phyloP scores from a whole-genome alignment of 148 eudicot genomes.

The Polygonum aviculare region DNA sequence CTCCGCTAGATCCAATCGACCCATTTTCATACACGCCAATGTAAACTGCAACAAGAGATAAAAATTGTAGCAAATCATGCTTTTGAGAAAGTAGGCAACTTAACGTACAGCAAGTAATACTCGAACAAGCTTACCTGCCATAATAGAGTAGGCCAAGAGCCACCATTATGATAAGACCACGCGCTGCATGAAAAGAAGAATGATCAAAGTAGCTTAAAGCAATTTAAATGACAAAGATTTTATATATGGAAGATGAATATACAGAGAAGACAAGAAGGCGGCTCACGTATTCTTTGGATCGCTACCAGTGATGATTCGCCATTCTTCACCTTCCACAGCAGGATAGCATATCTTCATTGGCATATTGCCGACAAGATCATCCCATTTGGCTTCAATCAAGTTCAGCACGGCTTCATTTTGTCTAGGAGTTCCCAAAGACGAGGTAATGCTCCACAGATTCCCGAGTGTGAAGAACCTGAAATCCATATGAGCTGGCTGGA shows the following conservation, averaged over 20 bases:
- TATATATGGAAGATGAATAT: background rate
- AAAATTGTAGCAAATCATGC: background rate
- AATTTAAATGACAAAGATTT: background rate
- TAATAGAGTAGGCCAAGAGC: slow-evolving; percentile 12
- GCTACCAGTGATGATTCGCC: slow-evolving; percentile 66
- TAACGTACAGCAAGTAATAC: background rate
- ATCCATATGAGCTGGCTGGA: slow-evolving; percentile 91
- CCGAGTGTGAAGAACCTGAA: slow-evolving; percentile 78
- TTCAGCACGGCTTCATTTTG: slow-evolving; percentile 42
- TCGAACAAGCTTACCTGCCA: slow-evolving; percentile 12
- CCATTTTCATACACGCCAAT: slow-evolving; percentile 93
- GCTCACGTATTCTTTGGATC: slow-evolving; percentile 73
- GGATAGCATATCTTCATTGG: slow-evolving; percentile 73
- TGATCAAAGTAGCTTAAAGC: background rate
- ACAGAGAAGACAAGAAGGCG: background rate
- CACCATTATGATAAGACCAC: slow-evolving; percentile 15
- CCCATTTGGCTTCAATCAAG: slow-evolving; percentile 65
- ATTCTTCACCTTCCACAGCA: slow-evolving; percentile 53
- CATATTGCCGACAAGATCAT: slow-evolving; percentile 62
- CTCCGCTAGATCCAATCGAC: slow-evolving; percentile 64
- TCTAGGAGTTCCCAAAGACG: slow-evolving; percentile 16
- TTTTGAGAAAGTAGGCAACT: background rate
- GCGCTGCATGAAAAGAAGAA: slow-evolving; percentile 7
- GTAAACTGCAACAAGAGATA: slow-evolving; percentile 56
- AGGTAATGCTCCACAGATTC: slow-evolving; percentile 59